phyloP scores from a whole-genome alignment of 768 basidiomycete genomes.

The Rhizopogon sp. region DNA sequence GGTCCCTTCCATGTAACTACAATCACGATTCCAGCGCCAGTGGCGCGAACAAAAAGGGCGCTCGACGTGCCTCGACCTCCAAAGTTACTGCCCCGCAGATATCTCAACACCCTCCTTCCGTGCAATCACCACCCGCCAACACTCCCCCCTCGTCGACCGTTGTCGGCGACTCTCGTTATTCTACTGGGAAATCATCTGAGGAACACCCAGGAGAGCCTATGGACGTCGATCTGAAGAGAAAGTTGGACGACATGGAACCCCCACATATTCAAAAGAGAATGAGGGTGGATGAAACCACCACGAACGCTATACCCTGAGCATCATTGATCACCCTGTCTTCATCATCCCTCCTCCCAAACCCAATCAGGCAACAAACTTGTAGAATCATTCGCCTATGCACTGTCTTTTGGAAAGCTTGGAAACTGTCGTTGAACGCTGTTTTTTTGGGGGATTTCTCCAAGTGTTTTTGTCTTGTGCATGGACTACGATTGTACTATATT shows the following conservation, averaged over 20 bases:
- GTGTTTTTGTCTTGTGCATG: constrained; percentile 19
- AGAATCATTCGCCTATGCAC: constrained; percentile 21
- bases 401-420: constrained; percentile 26
- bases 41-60: constrained; percentile 31
- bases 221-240: constrained; percentile 57
- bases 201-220: constrained; percentile 37
- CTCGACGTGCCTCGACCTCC: constrained; percentile 50
- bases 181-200: constrained; percentile 33
- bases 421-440: constrained; percentile 25
- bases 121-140: constrained; percentile 48
- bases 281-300: constrained; percentile 52
- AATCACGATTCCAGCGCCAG: constrained; percentile 52
- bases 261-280: constrained; percentile 64
- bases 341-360: constrained; percentile 10
- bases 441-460: constrained; percentile 23
- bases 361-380: constrained; percentile 23
- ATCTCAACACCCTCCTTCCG: constrained; percentile 29
- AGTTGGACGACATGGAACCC: constrained; percentile 48
- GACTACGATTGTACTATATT: constrained; percentile 33
- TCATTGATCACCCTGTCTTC: constrained; percentile 12
- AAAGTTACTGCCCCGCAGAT: constrained; percentile 29
- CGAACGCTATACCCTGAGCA: constrained; percentile 51
- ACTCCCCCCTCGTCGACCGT: constrained; percentile 42
- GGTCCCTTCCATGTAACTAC: constrained; percentile 75
- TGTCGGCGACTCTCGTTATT: constrained; percentile 29